Percentiles rank a stretch among this genome's conserved stretches.
Conservation (phyloP, 176 grass and related monocot genomes). For the Calamus simplicifolius region DNA sequence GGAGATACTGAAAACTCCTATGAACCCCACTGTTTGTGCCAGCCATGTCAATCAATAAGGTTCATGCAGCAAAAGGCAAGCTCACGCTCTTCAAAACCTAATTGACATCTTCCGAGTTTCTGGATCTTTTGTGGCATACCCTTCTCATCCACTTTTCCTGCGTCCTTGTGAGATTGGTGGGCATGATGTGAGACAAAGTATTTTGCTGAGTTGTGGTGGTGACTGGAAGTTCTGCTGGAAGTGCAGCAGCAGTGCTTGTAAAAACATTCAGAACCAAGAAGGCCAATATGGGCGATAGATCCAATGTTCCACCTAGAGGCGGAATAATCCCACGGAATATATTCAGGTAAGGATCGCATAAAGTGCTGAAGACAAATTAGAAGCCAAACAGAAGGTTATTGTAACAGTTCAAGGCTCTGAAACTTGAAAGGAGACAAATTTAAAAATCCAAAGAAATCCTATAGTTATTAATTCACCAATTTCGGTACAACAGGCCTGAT, state of each 20-base stretch:
- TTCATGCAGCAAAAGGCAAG: no score
- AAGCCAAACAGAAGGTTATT: not conserved
- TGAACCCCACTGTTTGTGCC: no score
- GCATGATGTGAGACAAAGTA: not conserved
- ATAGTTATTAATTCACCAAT: no score
- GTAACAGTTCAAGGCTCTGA: no score
- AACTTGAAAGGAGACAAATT: no score
- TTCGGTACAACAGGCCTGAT: no score
- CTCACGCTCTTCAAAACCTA: no score
- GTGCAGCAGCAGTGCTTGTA: constrained; percentile 77
- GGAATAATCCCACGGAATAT: constrained; percentile 96
- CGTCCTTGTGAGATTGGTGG: constrained; percentile 28
- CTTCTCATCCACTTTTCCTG: constrained; percentile 75
- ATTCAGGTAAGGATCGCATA: constrained; percentile 79
- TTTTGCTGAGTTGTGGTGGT: constrained; percentile 10
- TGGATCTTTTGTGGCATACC: constrained; percentile 28
- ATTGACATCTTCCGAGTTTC: constrained; percentile 10
- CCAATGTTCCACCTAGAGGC: constrained; percentile 68
- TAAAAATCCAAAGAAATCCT: no score
- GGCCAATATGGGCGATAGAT: constrained; percentile 94
- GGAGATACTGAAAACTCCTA: no score
- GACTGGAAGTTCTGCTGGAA: constrained; percentile 77
- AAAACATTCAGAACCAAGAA: constrained; percentile 87
- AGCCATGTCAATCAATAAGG: no score
- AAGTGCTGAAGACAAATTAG: not conserved